Percentiles rank a stretch among this genome's conserved stretches.
Conservation (phyloP, 495 filamentous ascomycete species). For the Penicillium pancosmium region DNA sequence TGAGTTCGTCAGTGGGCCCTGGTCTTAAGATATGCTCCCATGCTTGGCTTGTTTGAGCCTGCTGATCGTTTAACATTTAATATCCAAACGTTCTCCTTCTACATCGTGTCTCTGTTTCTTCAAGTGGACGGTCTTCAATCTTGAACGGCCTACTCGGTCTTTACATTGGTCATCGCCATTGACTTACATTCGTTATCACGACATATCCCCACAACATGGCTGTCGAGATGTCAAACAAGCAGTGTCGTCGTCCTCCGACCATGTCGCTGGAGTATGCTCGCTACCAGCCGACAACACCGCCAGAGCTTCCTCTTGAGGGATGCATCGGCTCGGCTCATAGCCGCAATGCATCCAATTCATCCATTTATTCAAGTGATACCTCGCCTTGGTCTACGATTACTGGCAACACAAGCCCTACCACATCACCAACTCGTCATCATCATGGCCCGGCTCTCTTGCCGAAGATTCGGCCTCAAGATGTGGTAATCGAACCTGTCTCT, state of each 20-base stretch:
- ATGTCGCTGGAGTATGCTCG: slow-evolving; percentile 52
- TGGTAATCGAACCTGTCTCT: slow-evolving; percentile 63
- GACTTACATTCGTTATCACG: slow-evolving; percentile 20
- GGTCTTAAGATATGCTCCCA: slow-evolving; percentile 31
- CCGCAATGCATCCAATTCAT: slow-evolving; percentile 50
- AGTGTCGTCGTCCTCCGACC: slow-evolving; percentile 17
- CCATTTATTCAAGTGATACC: slow-evolving; percentile 65
- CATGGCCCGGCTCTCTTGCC: slow-evolving; percentile 83
- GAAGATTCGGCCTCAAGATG: slow-evolving; percentile 84
- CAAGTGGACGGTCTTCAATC: slow-evolving; percentile 13
- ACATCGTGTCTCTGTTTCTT: slow-evolving; percentile 22
- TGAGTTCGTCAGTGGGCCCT: slow-evolving; percentile 28
- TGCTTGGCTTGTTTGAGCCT: slow-evolving; percentile 27
- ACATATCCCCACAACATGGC: not conserved
- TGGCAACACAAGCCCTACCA: slow-evolving; percentile 68
- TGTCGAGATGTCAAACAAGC: not conserved
- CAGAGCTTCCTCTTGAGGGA: slow-evolving; percentile 37
- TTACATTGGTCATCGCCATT: slow-evolving; percentile 18
- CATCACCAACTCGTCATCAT: slow-evolving; percentile 71
- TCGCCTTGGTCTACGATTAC: slow-evolving; percentile 80
- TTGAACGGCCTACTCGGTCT: slow-evolving; percentile 13
- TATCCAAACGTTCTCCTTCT: slow-evolving; percentile 39
- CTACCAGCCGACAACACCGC: slow-evolving; percentile 53
- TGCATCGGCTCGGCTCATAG: slow-evolving; percentile 40
- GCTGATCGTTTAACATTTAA: slow-evolving; percentile 41